Conservation (phyloP, 768 basidiomycete genomes). For the Hygrocybe punicea region DNA sequence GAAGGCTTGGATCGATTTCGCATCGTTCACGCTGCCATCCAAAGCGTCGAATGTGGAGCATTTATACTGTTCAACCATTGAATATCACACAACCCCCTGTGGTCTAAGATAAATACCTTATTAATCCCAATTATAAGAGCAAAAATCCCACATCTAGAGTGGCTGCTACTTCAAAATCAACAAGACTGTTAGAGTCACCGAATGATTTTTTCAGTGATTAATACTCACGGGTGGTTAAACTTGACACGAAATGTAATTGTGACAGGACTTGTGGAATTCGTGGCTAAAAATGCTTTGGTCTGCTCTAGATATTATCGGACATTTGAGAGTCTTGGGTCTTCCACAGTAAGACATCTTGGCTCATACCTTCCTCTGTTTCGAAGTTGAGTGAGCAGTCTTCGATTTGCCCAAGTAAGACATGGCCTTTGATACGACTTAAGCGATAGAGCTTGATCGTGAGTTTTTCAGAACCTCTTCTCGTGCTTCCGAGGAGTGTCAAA, state of each 20-base stretch:
- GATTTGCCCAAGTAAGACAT: background rate
- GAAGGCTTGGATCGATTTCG: slow-evolving; percentile 1
- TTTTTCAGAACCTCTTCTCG: too few relatives aligned
- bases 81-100: background rate
- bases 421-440: background rate
- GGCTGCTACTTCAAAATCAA: background rate
- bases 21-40: slow-evolving; percentile 6
- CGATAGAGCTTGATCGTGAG: background rate
- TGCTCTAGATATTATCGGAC: too few relatives aligned
- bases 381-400: background rate
- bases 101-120: background rate
- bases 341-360: background rate
- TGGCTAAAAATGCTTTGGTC: too few relatives aligned
- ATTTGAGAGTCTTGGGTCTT: background rate
- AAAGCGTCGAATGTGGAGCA: background rate
- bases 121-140: background rate
- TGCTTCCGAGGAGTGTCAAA: too few relatives aligned
- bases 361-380: background rate
- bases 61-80: background rate
- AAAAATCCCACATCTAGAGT: slow-evolving; percentile 1
- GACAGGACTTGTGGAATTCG: too few relatives aligned
- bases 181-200: background rate
- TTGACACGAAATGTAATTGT: background rate
- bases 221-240: background rate
- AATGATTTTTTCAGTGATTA: too few relatives aligned